These are phyloP conservation scores for Avena atlantica DNA, from an alignment of 176 grass and related monocot genomes.

Conservation along the genomic window DNA sequence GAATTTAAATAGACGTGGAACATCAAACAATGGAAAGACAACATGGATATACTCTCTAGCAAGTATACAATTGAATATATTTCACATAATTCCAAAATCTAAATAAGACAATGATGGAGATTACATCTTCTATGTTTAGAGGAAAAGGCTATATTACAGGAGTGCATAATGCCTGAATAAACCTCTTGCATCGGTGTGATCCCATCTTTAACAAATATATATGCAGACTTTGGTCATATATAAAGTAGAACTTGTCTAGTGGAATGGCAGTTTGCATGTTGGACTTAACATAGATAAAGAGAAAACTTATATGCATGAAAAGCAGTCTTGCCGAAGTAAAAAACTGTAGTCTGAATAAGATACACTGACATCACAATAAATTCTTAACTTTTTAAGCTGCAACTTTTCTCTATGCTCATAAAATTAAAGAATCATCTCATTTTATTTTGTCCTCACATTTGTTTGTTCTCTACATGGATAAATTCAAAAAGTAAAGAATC, in stretches of 20 bases:
- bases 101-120: not conserved
- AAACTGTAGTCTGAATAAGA: not conserved
- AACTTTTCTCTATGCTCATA: no score
- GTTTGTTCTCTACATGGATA: no score
- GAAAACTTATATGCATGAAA: not conserved
- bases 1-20: no score
- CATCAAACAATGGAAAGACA: no score
- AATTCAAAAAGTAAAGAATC: no score
- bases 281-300: not conserved
- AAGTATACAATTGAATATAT: no score
- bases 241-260: not conserved
- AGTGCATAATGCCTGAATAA: not conserved
- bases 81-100: not conserved
- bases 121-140: not conserved
- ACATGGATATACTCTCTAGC: no score
- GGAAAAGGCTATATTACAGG: not conserved
- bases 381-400: no score
- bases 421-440: no score
- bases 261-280: not conserved
- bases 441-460: no score
- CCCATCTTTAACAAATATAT: not conserved
- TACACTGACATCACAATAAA: no score
- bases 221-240: not conserved
- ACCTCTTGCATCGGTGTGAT: not conserved
- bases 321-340: not conserved